Base-by-base conservation (phyloP, 2,329 filamentous ascomycete genomes). In the Nakataea oryzae region DNA sequence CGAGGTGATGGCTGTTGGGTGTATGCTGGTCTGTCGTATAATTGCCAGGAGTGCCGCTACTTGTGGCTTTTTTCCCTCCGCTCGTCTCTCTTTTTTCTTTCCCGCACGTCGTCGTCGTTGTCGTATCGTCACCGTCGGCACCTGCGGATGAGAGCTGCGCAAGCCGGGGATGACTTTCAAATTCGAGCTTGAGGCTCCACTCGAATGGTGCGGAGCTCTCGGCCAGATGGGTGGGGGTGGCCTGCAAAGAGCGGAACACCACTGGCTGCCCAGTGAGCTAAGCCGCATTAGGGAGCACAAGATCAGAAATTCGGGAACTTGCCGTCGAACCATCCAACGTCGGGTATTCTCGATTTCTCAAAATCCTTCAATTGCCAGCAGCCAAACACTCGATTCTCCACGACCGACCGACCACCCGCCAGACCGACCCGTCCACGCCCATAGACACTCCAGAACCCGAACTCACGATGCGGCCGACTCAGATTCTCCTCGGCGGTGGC, bases 401-500 rank as follows among this genome's bases (percentile, higher is more conserved):
- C 32, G 14, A 27, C 54, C 41, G 58, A 29, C 26, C 54, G 60
- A 61, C 66, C 65, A 68, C 63, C 67, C 69, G 66, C 68, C 70
- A 67, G 67, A 68, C 62, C 57, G 41, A 54, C 58, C 65, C 60
- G 64, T 59, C 58, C 34, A 59, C 58, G 58, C 29, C 58, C 34
- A 54, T 41, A 41, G 54, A 41, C 26, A 60, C 34, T 29, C 47
- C 26, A 11, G 34, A n/a, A 50, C 26, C 27, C 27, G 24, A 30
- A 30, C 62, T 65, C 72, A 78, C 65, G 56, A 81, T 81, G 79
- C 75, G 74, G 68, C 78, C 79, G 68, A 76, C 78, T 69, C 77
- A 78, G 70, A 70, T 68, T 65, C 73, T 79, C 64, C 69, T 70
- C 64, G 70, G 71, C 61, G 71, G 70, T 65, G 76, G 76, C 66